Base-by-base conservation (phyloP, 2,329 filamentous ascomycete species). In the Shiraia sp. region DNA sequence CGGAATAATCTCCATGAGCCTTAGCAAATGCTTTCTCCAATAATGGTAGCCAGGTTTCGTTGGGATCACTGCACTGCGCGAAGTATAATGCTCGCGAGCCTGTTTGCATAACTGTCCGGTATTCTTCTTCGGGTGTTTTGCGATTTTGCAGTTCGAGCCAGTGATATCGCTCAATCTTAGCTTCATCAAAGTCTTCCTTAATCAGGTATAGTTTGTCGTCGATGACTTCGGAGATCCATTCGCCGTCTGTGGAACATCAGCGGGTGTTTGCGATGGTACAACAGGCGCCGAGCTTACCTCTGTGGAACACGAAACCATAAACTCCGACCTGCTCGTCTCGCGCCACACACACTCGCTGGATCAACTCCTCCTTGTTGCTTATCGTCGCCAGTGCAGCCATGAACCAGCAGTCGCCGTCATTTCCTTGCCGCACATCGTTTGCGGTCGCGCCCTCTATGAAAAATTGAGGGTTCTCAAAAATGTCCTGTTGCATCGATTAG, bases 181-280 rank as follows among this genome's bases (percentile, higher is more conserved):
- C 62, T 38, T 88, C 87, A 52, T 95, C 88, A 73, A 89, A 95
- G 61, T 87, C 86, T 4, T 88, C 86, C 2, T 87, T 88, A 45
- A 85, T 88, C 13, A 95, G 79, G 65, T 88, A 95, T 2, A 96
- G 77, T 70, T 95, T 95, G 68, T 96, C 90, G 61, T 96, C 90
- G 45, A 96, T 83, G 48, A 96, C 91, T 43, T 88, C 90, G 56
- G 90, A 90, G 42, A 92, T 87, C 90, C 90, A 96, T 69, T 93
- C 88, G 38, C 90, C 90, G 55, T 92, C 88, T 80, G 51, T 33
- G 32, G 34, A 10, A 40, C 12, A 47, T 68, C 31, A 68, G 64
- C 47, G 30, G 23, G 35, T 39, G 41, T 36, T 42, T 34, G 36
- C 32, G 6, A 26, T 35, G 10, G 25, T 29, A 41, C 26, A 39